Conservation (phyloP, 1,284 basidiomycete genomes). For the Boletus mariae region DNA sequence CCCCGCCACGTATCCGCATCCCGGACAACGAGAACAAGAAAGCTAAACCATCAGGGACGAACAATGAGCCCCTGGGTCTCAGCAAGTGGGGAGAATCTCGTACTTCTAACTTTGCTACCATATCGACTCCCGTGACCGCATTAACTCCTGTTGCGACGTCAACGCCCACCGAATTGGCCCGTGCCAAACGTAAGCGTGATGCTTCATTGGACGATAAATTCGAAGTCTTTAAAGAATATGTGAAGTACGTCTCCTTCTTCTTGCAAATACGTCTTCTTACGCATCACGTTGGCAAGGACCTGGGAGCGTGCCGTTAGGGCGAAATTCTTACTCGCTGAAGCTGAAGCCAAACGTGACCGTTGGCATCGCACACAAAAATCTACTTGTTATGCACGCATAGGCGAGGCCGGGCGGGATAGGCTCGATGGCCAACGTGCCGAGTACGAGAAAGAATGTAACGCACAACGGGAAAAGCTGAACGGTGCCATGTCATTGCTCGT, state of each 20-base stretch:
- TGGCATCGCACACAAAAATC: constrained; percentile 34
- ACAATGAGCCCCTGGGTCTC: constrained; percentile 15
- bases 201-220: constrained; percentile 20
- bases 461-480: constrained; percentile 28
- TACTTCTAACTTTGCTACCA: neutral
- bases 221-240: constrained; percentile 29
- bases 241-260: constrained; percentile 21
- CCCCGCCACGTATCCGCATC: constrained; percentile 30
- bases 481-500: constrained; percentile 25
- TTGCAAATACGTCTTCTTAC: neutral
- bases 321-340: constrained; percentile 24
- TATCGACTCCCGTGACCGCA: constrained; percentile 8
- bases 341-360: constrained; percentile 27
- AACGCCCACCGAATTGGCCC: constrained; percentile 21
- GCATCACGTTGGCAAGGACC: constrained; percentile 11
- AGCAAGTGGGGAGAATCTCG: constrained; percentile 20
- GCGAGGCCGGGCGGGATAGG: constrained; percentile 28
- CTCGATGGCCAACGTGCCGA: constrained; percentile 29
- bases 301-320: constrained; percentile 33
- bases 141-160: constrained; percentile 12
- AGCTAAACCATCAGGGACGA: constrained; percentile 24
- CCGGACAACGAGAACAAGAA: constrained; percentile 19
- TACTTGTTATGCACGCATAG: constrained; percentile 26
- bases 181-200: constrained; percentile 27
- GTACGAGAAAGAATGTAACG: constrained; percentile 23